phyloP scores from a whole-genome alignment of 1,284 basidiomycete species.

The Vanrija humicola region DNA sequence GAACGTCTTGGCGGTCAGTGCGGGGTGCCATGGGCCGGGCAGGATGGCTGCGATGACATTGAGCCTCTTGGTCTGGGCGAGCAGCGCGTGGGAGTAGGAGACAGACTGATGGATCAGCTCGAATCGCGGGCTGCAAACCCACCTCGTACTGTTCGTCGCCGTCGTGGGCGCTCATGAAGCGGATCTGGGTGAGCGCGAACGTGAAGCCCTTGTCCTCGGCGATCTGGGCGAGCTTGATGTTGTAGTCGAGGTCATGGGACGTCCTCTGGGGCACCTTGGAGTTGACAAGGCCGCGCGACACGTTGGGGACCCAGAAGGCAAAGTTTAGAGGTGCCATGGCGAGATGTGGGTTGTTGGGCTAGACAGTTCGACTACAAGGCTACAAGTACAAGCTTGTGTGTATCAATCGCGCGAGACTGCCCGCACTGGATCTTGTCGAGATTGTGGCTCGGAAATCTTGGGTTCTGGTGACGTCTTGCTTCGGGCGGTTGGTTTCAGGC shows the following conservation, averaged over 20 bases:
- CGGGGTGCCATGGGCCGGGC: conserved; percentile 15
- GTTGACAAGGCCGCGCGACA: conserved; percentile 13
- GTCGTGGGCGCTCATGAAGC: conserved; percentile 14
- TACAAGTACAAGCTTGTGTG: no score
- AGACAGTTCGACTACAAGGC: no score
- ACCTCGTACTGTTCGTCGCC: conserved; percentile 16
- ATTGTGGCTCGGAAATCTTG: no score
- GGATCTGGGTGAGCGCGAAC: conserved; percentile 14
- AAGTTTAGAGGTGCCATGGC: conserved; percentile 2
- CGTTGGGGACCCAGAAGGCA: conserved; percentile 11
- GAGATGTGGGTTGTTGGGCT: neutral
- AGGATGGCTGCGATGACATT: conserved; percentile 13
- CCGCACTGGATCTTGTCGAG: no score
- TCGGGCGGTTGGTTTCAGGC: no score
- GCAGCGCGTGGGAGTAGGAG: conserved; percentile 12
- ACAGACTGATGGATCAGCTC: conserved; percentile 1
- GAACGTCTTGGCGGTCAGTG: conserved; percentile 13
- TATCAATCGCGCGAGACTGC: no score
- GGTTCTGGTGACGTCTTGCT: no score
- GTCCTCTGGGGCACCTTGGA: conserved; percentile 13
- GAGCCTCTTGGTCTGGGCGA: conserved; percentile 10
- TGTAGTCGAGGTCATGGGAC: conserved; percentile 11
- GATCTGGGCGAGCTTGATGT: conserved; percentile 12
- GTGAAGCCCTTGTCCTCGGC: conserved; percentile 10
- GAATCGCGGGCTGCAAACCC: neutral